phyloP scores from a whole-genome alignment of 2,329 filamentous ascomycete genomes.

The Sclerotinia subarctica region DNA sequence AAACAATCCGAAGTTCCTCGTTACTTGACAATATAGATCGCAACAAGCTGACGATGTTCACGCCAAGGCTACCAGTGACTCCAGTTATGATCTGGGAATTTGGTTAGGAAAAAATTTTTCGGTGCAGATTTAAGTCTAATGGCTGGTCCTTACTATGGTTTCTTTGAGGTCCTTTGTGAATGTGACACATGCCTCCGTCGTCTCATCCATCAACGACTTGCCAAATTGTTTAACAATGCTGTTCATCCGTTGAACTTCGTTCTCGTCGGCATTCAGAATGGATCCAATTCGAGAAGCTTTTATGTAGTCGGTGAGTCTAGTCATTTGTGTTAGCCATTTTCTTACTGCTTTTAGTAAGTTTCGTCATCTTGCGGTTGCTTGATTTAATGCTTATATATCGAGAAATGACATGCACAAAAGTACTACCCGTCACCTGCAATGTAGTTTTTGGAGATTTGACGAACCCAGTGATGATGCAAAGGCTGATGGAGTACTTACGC shows the following conservation, averaged over 20 bases:
- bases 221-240: not conserved
- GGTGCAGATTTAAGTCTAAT: not conserved
- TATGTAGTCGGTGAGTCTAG: conserved; percentile 13
- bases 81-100: conserved; percentile 45
- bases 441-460: not conserved
- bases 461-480: not conserved
- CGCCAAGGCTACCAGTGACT: conserved; percentile 50
- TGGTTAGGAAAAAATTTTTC: not conserved
- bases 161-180: not conserved
- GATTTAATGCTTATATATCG: not conserved
- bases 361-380: not conserved
- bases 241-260: not conserved
- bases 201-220: conserved; percentile 1
- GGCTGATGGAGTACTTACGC: conserved; percentile 35
- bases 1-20: conserved; percentile 43
- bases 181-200: not conserved
- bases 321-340: not conserved
- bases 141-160: conserved; percentile 1
- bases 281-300: conserved; percentile 3
- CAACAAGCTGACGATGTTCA: conserved; percentile 45
- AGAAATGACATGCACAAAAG: not conserved
- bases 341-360: not conserved
- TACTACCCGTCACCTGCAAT: not conserved
- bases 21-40: conserved; percentile 41
- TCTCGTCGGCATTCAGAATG: not conserved